Base-by-base conservation (phyloP, 1,284 basidiomycete species). In the Cryptococcus deneoformans region DNA sequence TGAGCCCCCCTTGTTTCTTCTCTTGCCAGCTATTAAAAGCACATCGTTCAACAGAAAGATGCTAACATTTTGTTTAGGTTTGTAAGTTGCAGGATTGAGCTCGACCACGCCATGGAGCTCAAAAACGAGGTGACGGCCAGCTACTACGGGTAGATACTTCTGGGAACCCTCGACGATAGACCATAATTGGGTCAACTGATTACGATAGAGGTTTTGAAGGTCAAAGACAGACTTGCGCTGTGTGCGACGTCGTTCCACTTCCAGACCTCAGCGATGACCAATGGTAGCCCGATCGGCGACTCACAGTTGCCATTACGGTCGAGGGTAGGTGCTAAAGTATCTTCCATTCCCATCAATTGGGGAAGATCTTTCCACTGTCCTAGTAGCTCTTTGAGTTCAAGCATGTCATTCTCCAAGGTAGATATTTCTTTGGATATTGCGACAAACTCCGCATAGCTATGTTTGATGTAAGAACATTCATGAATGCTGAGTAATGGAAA, bases 341-440 rank as follows among this genome's bases (percentile, higher is more conserved):
- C 89, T 55, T 90, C 90, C 57, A 95, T 51, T 62, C 93, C 90
- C 44, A 97, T 82, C 11, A 92, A 82, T n/a, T 90, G 90, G 0
- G 93, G 93, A 82, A 96, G 91, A 50, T 85, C 86, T 75, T 92
- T 93, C 89, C 94, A 99, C 71, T 99, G 96, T 12, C 87, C 87
- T 1, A 99, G 81, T 3, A 90, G 84, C 59, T 95, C 91, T 73
- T 97, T 98, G 73, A 99, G 85, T 72, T 98, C 94, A 40, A 98
- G 84, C 89, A 98, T 92, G 74, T 98, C 94, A 72, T 95, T 97
- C 80, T 99, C 95, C 10, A 99, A 83, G 0, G 90, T 89, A 6
- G 90, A 89, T 48, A 99, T 95, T 78, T 99, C 96, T 71, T 98
- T 99, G 7, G 93, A 96, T 47, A 99, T 92, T 47, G 88, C 83